Evolutionary conservation across 2,329 filamentous ascomycete species (phyloP), one percentile per base, ranked within the genome.

Genomic region (Paraphoma sp.): DNA sequence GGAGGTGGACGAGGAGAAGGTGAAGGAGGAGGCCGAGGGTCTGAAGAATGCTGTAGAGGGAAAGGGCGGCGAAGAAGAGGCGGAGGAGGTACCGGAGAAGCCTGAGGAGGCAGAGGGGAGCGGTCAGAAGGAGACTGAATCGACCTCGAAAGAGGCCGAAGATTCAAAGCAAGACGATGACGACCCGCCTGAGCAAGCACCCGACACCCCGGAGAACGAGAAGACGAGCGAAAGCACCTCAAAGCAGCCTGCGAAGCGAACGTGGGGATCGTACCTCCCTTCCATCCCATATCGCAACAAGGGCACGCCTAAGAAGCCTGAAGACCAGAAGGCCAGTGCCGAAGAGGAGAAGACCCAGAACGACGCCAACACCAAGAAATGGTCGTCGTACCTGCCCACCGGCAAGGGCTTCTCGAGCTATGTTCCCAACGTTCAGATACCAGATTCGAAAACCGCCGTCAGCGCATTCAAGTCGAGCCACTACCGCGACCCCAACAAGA

Each of bases 381-480:
- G 81, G 81, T 75, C 73, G 1, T 78, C 78, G 0, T 82, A 82
- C 58, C 72, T 83, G 46, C 79, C 79, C 1, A 79, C 78, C 10
- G 81, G 81, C 9, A 77, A 82, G 53, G 79, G 79, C 5, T 81
- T 81, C 65, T 79, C 77, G 12, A 80, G 72, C 48, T 83, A 82
- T 54, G 74, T 83, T 6, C 81, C 81, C 4, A 75, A 68, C 40
- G 62, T 75, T 2, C 69, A 75, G 42, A 49, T 75, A 0, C 73
- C 72, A 11, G 70, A 74, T 45, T 74, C 74, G 12, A 78, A 81
- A 57, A 69, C 67, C 6, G 76, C 78, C 2, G 69, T 82, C 6
- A 80, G 79, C 40, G 74, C 79, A 6, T 82, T 82, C 62, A 77
- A 80, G 50, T 62, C 74, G 33, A 77, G 74, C 48, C 80, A 82